phyloP scores from a whole-genome alignment of 257 asterid species.

The Fraxinus americana region DNA sequence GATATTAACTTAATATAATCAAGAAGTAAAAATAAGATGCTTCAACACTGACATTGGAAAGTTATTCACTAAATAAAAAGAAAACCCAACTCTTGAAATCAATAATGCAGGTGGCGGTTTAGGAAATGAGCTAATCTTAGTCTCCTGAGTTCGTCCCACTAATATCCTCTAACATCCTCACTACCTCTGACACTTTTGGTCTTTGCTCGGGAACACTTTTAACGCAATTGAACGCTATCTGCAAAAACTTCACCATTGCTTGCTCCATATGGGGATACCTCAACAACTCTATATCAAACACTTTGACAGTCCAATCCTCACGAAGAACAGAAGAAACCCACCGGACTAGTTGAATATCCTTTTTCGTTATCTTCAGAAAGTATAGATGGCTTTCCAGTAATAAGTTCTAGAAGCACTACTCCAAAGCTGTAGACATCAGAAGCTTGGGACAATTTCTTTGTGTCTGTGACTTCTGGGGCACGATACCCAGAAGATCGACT shows the following conservation, averaged over 20 bases:
- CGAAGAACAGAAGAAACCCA: not conserved
- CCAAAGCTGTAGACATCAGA: too few species aligned
- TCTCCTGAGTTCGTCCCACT: not conserved
- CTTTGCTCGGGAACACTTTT: not conserved
- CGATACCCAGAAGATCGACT: too few species aligned
- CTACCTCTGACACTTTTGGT: not conserved
- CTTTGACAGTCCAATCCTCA: not conserved
- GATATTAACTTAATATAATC: too few species aligned
- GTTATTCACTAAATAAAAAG: too few species aligned
- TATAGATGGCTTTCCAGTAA: constrained; percentile 10
- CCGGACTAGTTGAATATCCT: constrained; percentile 22
- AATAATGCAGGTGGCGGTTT: not conserved
- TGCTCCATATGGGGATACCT: not conserved
- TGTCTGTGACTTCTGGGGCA: too few species aligned
- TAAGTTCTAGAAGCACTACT: too few species aligned
- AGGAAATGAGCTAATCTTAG: not conserved
- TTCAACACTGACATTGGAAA: too few species aligned
- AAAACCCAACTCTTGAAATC: not conserved
- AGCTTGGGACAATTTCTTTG: too few species aligned
- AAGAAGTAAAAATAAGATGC: too few species aligned
- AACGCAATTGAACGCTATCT: not conserved
- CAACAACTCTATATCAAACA: not conserved
- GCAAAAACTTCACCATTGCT: not conserved
- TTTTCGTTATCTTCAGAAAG: constrained; percentile 19
- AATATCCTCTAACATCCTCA: not conserved